phyloP scores from a whole-genome alignment of 2,329 filamentous ascomycete species.

The Pseudogymnoascus destructans region DNA sequence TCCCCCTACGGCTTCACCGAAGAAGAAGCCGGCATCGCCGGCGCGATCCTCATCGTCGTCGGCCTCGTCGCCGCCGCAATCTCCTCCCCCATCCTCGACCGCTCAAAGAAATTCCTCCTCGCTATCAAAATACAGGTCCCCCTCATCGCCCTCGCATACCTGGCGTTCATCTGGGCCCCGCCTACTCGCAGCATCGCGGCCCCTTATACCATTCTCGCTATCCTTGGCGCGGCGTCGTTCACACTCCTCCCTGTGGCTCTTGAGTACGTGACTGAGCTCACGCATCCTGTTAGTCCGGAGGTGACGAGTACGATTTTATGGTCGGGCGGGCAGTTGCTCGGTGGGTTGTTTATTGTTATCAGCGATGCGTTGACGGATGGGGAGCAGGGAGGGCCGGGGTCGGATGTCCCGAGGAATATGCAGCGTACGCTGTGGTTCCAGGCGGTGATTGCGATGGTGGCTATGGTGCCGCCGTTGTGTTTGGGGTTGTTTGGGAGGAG shows the following conservation, averaged over 20 bases:
- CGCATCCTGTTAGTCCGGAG: slow-evolving; percentile 76
- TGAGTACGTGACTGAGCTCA: slow-evolving; percentile 78
- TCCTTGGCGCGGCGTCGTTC: slow-evolving; percentile 72
- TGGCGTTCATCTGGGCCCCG: slow-evolving; percentile 73
- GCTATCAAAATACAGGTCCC: slow-evolving; percentile 65
- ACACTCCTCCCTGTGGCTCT: slow-evolving; percentile 69
- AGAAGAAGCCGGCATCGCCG: slow-evolving; percentile 76
- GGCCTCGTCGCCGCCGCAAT: slow-evolving; percentile 69
- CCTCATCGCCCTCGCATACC: slow-evolving; percentile 57
- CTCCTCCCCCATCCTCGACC: slow-evolving; percentile 69
- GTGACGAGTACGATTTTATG: slow-evolving; percentile 74
- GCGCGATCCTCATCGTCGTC: slow-evolving; percentile 77
- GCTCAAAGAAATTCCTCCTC: slow-evolving; percentile 64
- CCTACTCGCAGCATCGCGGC: slow-evolving; percentile 41
- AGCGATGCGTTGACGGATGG: slow-evolving; percentile 57
- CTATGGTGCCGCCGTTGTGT: slow-evolving; percentile 53
- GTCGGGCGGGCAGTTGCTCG: slow-evolving; percentile 74
- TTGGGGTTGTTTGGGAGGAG: slow-evolving; percentile 56
- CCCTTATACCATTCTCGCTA: slow-evolving; percentile 59
- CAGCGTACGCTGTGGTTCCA: slow-evolving; percentile 63
- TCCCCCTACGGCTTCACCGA: slow-evolving; percentile 74
- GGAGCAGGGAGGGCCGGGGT: slow-evolving; percentile 22
- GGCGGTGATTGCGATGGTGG: slow-evolving; percentile 53
- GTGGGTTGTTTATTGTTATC: slow-evolving; percentile 71
- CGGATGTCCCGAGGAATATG: slow-evolving; percentile 53